phyloP scores from a whole-genome alignment of 306 rosid genomes.

The Medicago truncatula region MtrunA17r5.0-ANR NC_053042.1:53485501-53486000 shows the following conservation, averaged over 20 bases:
- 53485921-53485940: constrained; percentile 23
- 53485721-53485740: constrained; percentile 97
- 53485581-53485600: not conserved
- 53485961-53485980: constrained; percentile 80
- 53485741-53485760: constrained; percentile 97
- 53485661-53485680: constrained; percentile 98
- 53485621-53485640: constrained; percentile 94
- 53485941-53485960: constrained; percentile 33
- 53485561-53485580: not conserved
- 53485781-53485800: constrained; percentile 79
- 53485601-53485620: constrained; percentile 87
- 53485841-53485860: constrained; percentile 96
- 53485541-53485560: no score
- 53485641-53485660: constrained; percentile 92
- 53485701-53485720: constrained; percentile 85
- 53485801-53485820: constrained; percentile 99
- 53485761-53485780: constrained; percentile 98
- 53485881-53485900: constrained; percentile 76
- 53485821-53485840: constrained; percentile 99
- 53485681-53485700: constrained; percentile 78
- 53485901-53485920: constrained; percentile 24
- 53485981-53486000: constrained; percentile 91
- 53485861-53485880: constrained; percentile 98
- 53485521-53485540: no score
- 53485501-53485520: no score